phyloP scores from a whole-genome alignment of 2,329 filamentous ascomycete species.

The Bimuria novae-zelandiae region DNA sequence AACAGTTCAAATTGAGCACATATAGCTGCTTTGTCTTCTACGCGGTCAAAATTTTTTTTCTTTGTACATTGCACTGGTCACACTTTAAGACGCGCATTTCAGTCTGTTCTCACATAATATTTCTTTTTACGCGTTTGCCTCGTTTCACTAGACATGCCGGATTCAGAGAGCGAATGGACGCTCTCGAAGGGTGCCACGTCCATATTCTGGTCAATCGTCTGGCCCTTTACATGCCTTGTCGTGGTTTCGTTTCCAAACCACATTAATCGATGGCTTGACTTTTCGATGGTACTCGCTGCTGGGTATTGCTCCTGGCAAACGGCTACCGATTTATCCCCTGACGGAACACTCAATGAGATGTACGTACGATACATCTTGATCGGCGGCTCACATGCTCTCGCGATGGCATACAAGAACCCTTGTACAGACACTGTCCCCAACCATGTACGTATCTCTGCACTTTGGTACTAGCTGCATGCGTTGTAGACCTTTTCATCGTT shows the following conservation, averaged over 20 bases:
- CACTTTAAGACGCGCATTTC: no score
- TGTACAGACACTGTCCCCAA: neutral
- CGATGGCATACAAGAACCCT: slow-evolving; percentile 4
- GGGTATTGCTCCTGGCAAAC: slow-evolving; percentile 1
- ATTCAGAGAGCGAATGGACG: neutral
- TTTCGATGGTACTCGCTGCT: slow-evolving; percentile 1
- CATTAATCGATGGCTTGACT: slow-evolving; percentile 2
- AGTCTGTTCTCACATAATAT: no score
- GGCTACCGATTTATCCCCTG: neutral
- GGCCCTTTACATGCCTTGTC: slow-evolving; percentile 1
- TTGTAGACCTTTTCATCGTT: no score
- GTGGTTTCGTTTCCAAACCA: slow-evolving; percentile 1
- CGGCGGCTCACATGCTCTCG: neutral
- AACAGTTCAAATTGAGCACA: no score
- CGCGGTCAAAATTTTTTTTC: no score
- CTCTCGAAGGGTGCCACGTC: neutral
- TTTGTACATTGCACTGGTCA: no score
- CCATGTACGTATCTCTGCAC: neutral
- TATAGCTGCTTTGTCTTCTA: no score
- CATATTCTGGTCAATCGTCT: slow-evolving; percentile 1
- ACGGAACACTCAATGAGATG: slow-evolving; percentile 3
- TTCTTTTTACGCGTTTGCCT: neutral
- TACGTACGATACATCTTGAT: slow-evolving; percentile 7
- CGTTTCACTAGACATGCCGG: neutral
- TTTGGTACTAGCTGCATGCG: no score